phyloP scores from a whole-genome alignment of 768 basidiomycete genomes.

The Russula emetica region DNA sequence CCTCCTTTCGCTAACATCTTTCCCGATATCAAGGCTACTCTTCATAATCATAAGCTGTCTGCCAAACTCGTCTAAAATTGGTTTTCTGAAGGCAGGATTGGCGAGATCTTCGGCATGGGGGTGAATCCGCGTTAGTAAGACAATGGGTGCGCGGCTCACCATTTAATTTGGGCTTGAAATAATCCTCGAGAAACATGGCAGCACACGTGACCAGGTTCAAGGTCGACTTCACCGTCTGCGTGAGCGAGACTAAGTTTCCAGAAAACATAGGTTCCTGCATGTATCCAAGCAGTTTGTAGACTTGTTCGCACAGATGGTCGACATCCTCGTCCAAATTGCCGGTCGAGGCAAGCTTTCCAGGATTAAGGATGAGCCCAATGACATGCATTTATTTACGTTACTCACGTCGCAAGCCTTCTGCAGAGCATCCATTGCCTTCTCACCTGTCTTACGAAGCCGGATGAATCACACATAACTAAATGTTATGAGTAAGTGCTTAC shows the following conservation, averaged over 20 bases:
- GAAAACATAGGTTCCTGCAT: constrained; percentile 4
- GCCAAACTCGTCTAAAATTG: neutral
- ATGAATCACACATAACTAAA: neutral
- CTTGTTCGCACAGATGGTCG: constrained; percentile 7
- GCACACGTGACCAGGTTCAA: constrained; percentile 11
- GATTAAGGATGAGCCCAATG: neutral
- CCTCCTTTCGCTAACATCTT: neutral
- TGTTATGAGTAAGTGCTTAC: neutral
- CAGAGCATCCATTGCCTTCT: neutral
- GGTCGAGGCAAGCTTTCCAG: constrained; percentile 6
- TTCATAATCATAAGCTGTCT: neutral
- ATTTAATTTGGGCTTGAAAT: constrained; percentile 3
- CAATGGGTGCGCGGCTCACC: neutral
- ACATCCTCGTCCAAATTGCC: constrained; percentile 7
- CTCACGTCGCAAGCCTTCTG: constrained; percentile 11
- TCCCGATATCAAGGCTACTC: neutral
- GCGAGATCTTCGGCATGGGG: neutral
- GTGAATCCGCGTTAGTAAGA: neutral
- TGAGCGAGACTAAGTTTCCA: constrained; percentile 6
- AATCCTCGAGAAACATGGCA: constrained; percentile 21
- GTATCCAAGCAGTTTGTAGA: constrained; percentile 1
- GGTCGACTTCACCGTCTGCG: neutral
- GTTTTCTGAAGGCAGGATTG: neutral
- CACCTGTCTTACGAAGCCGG: neutral
- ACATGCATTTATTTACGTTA: neutral